These are phyloP conservation scores for Exobasidium cylindrosporum DNA, from an alignment of 1,284 basidiomycete genomes.

Conservation along the genomic window DNA sequence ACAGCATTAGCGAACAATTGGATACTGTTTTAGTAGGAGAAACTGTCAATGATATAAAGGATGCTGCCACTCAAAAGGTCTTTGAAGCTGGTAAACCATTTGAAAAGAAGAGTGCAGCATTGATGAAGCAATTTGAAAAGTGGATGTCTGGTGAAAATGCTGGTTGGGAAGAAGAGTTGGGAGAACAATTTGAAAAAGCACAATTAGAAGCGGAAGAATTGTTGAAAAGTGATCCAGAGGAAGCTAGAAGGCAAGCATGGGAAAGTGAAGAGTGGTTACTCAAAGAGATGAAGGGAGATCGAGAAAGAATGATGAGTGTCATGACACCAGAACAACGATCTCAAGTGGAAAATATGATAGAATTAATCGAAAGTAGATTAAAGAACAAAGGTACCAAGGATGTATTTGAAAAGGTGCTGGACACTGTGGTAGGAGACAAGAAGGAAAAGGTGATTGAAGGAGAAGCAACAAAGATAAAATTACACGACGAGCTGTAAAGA, in stretches of 20 bases:
- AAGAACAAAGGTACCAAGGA: constrained; percentile 39
- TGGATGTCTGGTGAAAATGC: constrained; percentile 43
- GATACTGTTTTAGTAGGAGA: background rate
- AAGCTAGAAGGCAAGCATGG: constrained; percentile 36
- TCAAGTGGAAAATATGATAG: constrained; percentile 15
- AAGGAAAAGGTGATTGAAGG: too few relatives aligned
- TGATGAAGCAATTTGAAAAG: constrained; percentile 32
- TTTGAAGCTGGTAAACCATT: constrained; percentile 12
- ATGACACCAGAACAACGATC: constrained; percentile 11
- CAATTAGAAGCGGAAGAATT: constrained; percentile 31
- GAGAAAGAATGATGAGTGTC: constrained; percentile 35
- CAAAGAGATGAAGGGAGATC: constrained; percentile 30
- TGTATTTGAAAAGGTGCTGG: constrained; percentile 29
- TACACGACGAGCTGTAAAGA: background rate
- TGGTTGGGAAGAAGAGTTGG: constrained; percentile 30
- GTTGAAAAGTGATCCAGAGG: constrained; percentile 26
- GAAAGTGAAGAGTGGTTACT: constrained; percentile 42
- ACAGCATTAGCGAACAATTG: background rate
- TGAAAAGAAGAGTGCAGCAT: constrained; percentile 21
- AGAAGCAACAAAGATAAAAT: background rate
- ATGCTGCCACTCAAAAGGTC: constrained; percentile 4
- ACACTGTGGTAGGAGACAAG: background rate
- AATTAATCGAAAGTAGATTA: constrained; percentile 10
- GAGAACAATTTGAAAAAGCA: constrained; percentile 29
- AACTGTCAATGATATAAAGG: background rate